Conservation (phyloP, 176 grass and related monocot species). For the Rhynchospora tenuis region DNA sequence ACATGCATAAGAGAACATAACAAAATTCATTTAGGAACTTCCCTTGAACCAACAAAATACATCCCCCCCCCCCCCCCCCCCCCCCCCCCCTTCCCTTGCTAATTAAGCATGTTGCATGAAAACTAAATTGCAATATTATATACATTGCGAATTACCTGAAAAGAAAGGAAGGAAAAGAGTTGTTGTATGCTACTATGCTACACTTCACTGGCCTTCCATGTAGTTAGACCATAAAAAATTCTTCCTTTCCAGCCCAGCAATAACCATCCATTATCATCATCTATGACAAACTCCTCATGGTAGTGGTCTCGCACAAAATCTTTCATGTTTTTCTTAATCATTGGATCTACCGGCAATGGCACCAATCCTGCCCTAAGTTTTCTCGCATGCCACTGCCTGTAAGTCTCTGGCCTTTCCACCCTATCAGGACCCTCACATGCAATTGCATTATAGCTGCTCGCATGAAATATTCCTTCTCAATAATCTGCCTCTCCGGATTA, state of each 20-base stretch:
- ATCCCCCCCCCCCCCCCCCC: too few relatives aligned
- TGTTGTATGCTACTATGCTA: neutral
- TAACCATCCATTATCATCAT: slow-evolving; percentile 35
- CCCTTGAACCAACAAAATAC: too few relatives aligned
- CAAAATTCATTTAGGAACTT: too few relatives aligned
- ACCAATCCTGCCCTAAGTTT: slow-evolving; percentile 34
- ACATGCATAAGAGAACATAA: too few relatives aligned
- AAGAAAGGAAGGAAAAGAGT: neutral
- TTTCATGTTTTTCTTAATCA: slow-evolving; percentile 26
- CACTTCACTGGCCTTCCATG: slow-evolving; percentile 28
- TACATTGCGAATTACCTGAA: neutral
- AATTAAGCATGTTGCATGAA: too few relatives aligned
- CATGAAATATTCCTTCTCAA: slow-evolving; percentile 28
- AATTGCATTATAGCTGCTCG: slow-evolving; percentile 26
- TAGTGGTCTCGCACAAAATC: slow-evolving; percentile 20
- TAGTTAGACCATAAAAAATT: slow-evolving; percentile 29
- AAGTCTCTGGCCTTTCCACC: slow-evolving; percentile 39
- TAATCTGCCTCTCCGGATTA: slow-evolving; percentile 28
- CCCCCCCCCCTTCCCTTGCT: too few relatives aligned
- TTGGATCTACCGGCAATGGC: slow-evolving; percentile 32
- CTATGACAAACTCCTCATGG: slow-evolving; percentile 37
- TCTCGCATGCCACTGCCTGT: slow-evolving; percentile 41
- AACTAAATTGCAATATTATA: neutral
- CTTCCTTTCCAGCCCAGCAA: slow-evolving; percentile 51
- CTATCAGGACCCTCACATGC: slow-evolving; percentile 45